phyloP scores from a whole-genome alignment of 2,329 filamentous ascomycete species.

The Trichoderma atrobrunneum region DNA sequence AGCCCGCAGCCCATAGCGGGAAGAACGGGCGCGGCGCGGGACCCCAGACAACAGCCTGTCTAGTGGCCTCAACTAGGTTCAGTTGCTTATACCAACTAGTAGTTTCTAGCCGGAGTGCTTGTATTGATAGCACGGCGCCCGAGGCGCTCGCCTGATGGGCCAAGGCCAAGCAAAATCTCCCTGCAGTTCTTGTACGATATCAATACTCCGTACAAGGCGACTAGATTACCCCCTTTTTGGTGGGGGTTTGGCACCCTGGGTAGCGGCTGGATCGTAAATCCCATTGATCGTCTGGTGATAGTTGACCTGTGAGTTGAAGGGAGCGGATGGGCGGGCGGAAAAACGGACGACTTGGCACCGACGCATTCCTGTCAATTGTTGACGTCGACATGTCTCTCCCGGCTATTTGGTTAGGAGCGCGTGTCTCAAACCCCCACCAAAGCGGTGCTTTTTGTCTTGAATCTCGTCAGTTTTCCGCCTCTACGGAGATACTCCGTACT shows the following conservation, averaged over 20 bases:
- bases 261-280: neutral
- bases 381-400: neutral
- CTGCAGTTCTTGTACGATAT: neutral
- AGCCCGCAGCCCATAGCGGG: constrained; percentile 27
- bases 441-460: neutral
- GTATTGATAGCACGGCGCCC: neutral
- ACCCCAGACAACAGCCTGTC: constrained; percentile 25
- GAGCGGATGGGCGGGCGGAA: neutral
- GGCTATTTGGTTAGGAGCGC: neutral
- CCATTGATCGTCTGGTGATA: neutral
- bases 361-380: neutral
- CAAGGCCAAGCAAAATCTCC: neutral
- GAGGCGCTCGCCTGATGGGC: neutral
- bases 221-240: neutral
- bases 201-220: neutral
- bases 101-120: neutral
- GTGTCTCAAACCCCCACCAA: constrained; percentile 1
- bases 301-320: neutral
- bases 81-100: neutral
- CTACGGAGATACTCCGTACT: neutral
- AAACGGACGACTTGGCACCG: neutral
- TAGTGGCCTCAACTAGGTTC: neutral
- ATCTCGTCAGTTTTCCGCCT: neutral
- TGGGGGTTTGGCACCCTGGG: neutral
- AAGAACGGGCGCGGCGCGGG: constrained; percentile 31